Evolutionary conservation across 2,329 filamentous ascomycete species (phyloP).

Genomic region (Diaporthe ampelina): DNA sequence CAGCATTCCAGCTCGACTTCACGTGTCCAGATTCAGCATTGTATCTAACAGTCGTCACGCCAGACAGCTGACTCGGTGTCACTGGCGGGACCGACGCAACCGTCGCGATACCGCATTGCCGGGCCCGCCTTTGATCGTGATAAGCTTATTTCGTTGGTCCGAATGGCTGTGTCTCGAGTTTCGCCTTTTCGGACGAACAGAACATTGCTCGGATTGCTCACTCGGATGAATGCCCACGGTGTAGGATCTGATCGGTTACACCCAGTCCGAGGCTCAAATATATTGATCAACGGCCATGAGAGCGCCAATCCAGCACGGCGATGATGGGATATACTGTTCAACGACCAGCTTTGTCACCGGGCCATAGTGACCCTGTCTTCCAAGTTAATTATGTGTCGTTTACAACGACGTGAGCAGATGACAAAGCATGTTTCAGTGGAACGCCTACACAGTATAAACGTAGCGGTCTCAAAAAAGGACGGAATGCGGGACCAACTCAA

Average conservation of each 20-base stretch:
- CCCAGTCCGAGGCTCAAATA: conserved; percentile 11
- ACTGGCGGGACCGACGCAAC: conserved; percentile 4
- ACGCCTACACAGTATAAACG: neutral
- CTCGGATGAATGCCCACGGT: neutral
- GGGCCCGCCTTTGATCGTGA: conserved; percentile 22
- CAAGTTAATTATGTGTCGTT: neutral
- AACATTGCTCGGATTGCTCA: conserved; percentile 11
- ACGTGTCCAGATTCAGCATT: neutral
- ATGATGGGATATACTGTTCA: neutral
- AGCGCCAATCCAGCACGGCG: neutral
- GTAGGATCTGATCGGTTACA: neutral
- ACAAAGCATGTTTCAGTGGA: neutral
- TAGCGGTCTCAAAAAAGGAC: neutral
- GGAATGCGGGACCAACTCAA: neutral
- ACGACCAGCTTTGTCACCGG: neutral
- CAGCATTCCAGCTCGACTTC: neutral
- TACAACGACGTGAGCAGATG: neutral
- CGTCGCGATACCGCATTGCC: conserved; percentile 8
- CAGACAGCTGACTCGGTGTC: neutral
- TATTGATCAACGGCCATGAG: neutral
- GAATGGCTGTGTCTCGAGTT: conserved; percentile 13
- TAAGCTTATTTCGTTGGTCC: conserved; percentile 23
- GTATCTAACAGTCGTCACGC: neutral
- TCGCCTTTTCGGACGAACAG: conserved; percentile 23
- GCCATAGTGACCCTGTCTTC: neutral